Conservation (phyloP, 768 basidiomycete species). For the Auriscalpium microsporum region DNA sequence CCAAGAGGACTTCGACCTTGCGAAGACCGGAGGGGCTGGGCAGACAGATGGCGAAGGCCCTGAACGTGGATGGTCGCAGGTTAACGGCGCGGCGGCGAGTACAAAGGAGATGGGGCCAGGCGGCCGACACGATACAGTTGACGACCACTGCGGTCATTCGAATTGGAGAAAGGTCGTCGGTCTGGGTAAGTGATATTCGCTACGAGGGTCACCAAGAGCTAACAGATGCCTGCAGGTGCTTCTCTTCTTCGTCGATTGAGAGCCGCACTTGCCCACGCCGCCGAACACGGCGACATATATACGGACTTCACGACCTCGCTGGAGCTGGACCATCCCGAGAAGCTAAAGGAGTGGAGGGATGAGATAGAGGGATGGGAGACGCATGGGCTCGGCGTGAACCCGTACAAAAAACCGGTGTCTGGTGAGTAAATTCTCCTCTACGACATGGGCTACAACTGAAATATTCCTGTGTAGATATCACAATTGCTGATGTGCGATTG, state of each 20-base stretch:
- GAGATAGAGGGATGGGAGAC: neutral
- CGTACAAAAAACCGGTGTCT: neutral
- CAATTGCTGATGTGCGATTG: neutral
- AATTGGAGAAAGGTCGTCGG: conserved; percentile 23
- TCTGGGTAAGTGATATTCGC: too few species aligned
- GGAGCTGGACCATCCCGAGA: neutral
- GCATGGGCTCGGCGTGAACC: neutral
- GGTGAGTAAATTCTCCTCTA: neutral
- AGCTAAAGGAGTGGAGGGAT: neutral
- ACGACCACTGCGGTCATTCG: conserved; percentile 18
- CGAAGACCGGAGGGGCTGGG: conserved; percentile 23
- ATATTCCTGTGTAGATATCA: neutral
- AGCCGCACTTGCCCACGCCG: neutral
- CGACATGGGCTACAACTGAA: neutral
- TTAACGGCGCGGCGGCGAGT: conserved; percentile 21
- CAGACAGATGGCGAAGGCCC: too few species aligned
- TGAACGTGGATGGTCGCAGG: conserved; percentile 25
- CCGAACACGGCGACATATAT: neutral
- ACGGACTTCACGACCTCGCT: neutral
- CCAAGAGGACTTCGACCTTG: conserved; percentile 18
- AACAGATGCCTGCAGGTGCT: too few species aligned
- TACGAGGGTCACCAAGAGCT: too few species aligned
- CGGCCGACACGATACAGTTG: conserved; percentile 17
- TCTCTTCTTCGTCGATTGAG: neutral
- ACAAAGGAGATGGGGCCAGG: conserved; percentile 31